phyloP scores from a whole-genome alignment of 805 yeast genomes.

The Saccharomyces cerevisiae region DNA sequence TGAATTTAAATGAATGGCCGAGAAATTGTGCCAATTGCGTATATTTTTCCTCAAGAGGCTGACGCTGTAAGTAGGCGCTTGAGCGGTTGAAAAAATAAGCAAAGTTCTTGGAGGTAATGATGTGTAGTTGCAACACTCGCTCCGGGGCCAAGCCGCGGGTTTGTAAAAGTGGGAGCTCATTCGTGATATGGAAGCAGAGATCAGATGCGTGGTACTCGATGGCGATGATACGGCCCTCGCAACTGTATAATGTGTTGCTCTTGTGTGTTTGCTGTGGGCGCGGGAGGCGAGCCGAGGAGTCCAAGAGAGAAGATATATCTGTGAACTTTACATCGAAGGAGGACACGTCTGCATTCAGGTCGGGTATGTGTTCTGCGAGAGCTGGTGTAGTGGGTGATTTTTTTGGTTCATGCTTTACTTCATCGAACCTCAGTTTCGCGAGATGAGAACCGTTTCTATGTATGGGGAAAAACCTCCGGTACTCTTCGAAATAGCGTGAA shows the following conservation, averaged over 20 bases:
- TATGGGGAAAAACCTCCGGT: background rate
- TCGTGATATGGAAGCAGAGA: background rate
- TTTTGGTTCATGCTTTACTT: background rate
- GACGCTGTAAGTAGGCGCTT: background rate
- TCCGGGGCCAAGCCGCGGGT: background rate
- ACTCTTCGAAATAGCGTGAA: background rate
- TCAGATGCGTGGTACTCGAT: background rate
- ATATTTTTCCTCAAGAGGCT: background rate
- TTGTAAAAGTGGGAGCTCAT: background rate
- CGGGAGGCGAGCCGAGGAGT: background rate
- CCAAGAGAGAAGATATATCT: background rate
- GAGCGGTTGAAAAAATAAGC: background rate
- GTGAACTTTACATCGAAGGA: background rate
- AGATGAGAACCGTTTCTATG: background rate
- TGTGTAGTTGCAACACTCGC: background rate
- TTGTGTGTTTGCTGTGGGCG: background rate
- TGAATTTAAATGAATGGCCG: background rate
- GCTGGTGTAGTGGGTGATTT: background rate
- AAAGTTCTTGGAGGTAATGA: background rate
- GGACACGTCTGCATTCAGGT: background rate
- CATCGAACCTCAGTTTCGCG: background rate
- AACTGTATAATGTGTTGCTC: background rate
- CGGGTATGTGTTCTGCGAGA: background rate
- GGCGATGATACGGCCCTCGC: constrained; percentile 7
- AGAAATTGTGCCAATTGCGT: background rate